Conservation (phyloP, 2,329 filamentous ascomycete genomes). For the Bipolaris oryzae region DNA sequence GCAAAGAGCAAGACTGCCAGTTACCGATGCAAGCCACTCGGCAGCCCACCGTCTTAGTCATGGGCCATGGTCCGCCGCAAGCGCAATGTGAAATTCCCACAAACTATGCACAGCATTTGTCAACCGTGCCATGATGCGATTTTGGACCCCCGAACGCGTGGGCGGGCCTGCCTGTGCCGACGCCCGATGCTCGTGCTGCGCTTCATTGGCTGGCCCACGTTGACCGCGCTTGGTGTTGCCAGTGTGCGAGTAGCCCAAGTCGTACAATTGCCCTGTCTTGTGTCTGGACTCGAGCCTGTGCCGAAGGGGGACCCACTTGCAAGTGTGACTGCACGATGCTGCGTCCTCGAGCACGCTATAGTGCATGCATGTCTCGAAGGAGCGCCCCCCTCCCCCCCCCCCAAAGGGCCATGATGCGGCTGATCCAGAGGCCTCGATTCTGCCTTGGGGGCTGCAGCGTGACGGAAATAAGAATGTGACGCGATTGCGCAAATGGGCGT, state of each 20-base stretch:
- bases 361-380: slow-evolving; percentile 24
- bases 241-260: not conserved
- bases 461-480: slow-evolving; percentile 21
- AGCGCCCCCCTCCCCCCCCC: slow-evolving; percentile 7
- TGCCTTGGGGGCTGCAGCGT: slow-evolving; percentile 36
- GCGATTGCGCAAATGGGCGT: slow-evolving; percentile 24
- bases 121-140: not conserved
- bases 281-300: not conserved
- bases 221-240: slow-evolving; percentile 2
- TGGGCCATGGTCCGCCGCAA: slow-evolving; percentile 9
- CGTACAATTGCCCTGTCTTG: not conserved
- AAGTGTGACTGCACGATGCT: not conserved
- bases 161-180: not conserved
- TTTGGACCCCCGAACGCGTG: not conserved
- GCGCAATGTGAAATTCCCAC: not conserved
- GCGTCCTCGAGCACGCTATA: slow-evolving; percentile 13
- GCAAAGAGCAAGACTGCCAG: not conserved
- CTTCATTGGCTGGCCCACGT: not conserved
- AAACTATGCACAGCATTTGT: not conserved
- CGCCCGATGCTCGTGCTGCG: not conserved
- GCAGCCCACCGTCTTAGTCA: slow-evolving; percentile 3
- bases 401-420: slow-evolving; percentile 19
- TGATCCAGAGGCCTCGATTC: slow-evolving; percentile 21
- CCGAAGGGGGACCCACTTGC: not conserved
- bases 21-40: slow-evolving; percentile 14